Base-by-base conservation (phyloP, 305 asterid species). In the Stenogyne calaminthoides region DNA sequence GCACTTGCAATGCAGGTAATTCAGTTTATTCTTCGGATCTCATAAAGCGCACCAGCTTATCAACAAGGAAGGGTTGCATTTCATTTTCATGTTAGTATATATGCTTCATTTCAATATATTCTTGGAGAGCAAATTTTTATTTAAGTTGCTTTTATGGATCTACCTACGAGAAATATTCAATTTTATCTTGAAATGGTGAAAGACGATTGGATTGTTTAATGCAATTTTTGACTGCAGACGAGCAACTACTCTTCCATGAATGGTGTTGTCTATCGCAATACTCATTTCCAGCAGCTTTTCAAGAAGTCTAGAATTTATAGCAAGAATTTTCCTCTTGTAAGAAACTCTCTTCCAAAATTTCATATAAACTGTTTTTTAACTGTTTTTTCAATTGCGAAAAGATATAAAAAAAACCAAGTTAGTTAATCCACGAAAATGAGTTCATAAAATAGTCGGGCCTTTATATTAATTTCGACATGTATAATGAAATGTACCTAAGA, bases 181-280 rank as follows among this genome's bases (percentile, higher is more conserved):
- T 14, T 12, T 47, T 12, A 47, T 47, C 0, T 1, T 9, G 2
- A 40, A 14, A 40, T 40, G 11, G 11, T 51, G 58, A 16, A 51
- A 16, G 12, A 7, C 22, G 1, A 20, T 42, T 22, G 40, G 56
- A 16, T 69, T 0, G 6, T 0, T 42, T 44, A 9, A 4, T 18
- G 22, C 12, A 12, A 34, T 36, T 4, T 44, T 9, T 73, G 15
- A 15, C 60, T 8, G 20, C 82, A 93, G 98, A 93, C 91, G 97
- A 89, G 97, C 88, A 93, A 88, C 80, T 93, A 93, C 81, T 93
- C 97, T 14, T 93, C 98, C 76, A 93, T 93, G 98, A 97, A 93
- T 84, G 98, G 98, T 75, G 88, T 89, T 80, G 87, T 89, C 64
- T 91, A 89, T 79, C 91, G 97, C 93, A 93, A 91, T 82, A n/a